phyloP scores from a whole-genome alignment of 1,139 yeast genomes.

The Kodamaea plutei region DNA sequence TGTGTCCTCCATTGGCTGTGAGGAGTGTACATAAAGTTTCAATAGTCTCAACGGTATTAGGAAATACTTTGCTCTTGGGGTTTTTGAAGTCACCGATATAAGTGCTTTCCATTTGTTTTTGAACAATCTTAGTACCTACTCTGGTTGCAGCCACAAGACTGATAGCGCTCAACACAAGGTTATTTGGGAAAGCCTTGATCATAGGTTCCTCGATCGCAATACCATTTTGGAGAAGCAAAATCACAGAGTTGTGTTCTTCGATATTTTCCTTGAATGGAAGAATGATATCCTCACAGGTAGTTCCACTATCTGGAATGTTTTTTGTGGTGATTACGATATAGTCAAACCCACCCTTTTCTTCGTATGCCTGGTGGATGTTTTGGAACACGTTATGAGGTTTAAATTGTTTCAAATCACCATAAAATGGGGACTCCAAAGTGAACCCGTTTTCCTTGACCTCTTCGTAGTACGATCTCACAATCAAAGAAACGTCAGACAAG shows the following conservation, averaged over 20 bases:
- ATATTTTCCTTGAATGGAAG: slow-evolving; percentile 46
- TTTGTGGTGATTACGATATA: slow-evolving; percentile 67
- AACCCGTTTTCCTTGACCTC: slow-evolving; percentile 50
- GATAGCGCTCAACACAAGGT: slow-evolving; percentile 62
- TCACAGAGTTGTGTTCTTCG: slow-evolving; percentile 12
- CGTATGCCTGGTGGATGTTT: slow-evolving; percentile 43
- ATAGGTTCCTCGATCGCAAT: slow-evolving; percentile 66
- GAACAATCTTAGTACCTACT: slow-evolving; percentile 46
- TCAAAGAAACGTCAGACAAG: slow-evolving; percentile 45
- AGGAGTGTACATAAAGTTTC: slow-evolving; percentile 48
- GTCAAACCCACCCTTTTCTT: slow-evolving; percentile 51
- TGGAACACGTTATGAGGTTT: slow-evolving; percentile 47
- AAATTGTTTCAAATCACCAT: slow-evolving; percentile 53
- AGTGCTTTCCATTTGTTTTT: slow-evolving; percentile 50
- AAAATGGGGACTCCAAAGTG: slow-evolving; percentile 55
- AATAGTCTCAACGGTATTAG: slow-evolving; percentile 22
- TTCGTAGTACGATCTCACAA: slow-evolving; percentile 65
- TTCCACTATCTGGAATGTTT: slow-evolving; percentile 64
- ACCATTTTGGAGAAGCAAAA: slow-evolving; percentile 57
- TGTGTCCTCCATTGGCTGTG: slow-evolving; percentile 36
- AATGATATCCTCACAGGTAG: slow-evolving; percentile 53
- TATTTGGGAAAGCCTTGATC: slow-evolving; percentile 53
- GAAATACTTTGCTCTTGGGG: slow-evolving; percentile 8
- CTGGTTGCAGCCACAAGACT: slow-evolving; percentile 64
- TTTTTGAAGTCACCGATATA: slow-evolving; percentile 50